phyloP scores from a whole-genome alignment of 345 rosid genomes.

The Mangifera indica region DNA sequence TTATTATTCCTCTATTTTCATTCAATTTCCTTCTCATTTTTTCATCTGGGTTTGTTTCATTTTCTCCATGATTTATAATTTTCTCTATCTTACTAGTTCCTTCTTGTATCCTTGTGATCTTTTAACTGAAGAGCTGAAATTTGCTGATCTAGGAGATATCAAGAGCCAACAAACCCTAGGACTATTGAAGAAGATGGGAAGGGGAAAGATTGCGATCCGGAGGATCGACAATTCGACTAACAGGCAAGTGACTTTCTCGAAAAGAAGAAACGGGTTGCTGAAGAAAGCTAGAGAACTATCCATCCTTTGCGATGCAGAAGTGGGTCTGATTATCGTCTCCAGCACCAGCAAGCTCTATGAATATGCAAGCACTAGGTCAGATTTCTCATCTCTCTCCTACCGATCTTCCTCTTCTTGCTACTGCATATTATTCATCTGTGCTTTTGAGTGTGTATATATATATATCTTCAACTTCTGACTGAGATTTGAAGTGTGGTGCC shows the following conservation, averaged over 20 bases:
- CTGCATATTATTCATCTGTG: background rate
- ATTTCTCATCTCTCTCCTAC: background rate
- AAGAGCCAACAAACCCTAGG: background rate
- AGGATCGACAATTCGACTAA: conserved; percentile 60
- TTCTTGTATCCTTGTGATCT: background rate
- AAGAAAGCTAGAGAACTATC: conserved; percentile 55
- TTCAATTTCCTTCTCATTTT: background rate
- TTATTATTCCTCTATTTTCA: background rate
- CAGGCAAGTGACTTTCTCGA: conserved; percentile 59
- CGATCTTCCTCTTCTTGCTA: background rate
- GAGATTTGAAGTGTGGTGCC: background rate
- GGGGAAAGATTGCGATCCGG: conserved; percentile 55
- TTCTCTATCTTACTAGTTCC: background rate
- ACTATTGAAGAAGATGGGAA: conserved; percentile 41
- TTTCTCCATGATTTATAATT: background rate
- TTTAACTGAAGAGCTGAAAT: conserved; percentile 3
- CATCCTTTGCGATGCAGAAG: conserved; percentile 54
- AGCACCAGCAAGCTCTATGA: conserved; percentile 56
- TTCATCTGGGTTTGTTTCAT: background rate
- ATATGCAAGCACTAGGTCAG: conserved; percentile 51
- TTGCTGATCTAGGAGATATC: conserved; percentile 19
- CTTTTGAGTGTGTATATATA: background rate
- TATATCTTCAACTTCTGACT: background rate
- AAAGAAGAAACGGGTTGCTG: conserved; percentile 48
- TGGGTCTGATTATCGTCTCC: conserved; percentile 51